Conservation (phyloP, 2,329 filamentous ascomycete species). For the Fusarium proliferatum region DNA sequence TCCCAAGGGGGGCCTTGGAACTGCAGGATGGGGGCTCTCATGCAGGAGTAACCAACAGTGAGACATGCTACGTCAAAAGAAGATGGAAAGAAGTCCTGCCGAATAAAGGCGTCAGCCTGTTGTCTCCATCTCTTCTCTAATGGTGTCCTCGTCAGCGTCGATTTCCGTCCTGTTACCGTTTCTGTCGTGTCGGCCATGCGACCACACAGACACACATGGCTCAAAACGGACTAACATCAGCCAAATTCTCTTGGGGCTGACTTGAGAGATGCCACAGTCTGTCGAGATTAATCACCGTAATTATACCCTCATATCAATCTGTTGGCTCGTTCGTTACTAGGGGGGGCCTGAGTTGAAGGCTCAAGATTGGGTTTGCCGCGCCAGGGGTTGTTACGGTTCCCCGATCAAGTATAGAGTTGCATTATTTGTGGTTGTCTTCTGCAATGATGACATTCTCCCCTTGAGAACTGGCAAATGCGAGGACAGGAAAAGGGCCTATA, state of each 20-base stretch:
- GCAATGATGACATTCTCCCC: slow-evolving; percentile 10
- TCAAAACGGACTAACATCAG: slow-evolving; percentile 16
- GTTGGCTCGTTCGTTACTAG: not conserved
- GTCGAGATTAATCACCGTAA: slow-evolving; percentile 3
- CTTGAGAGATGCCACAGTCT: slow-evolving; percentile 3
- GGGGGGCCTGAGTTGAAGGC: not conserved
- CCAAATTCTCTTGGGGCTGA: not conserved
- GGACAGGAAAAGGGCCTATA: not conserved
- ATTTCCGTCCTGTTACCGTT: slow-evolving; percentile 32
- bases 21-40: not conserved
- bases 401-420: slow-evolving; percentile 10
- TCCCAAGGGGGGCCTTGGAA: not conserved
- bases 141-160: slow-evolving; percentile 33
- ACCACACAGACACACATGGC: slow-evolving; percentile 34
- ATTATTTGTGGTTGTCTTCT: not conserved
- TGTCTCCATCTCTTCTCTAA: not conserved
- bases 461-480: not conserved
- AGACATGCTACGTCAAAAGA: slow-evolving; percentile 36
- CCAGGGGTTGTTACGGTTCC: slow-evolving; percentile 2
- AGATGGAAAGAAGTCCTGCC: slow-evolving; percentile 14
- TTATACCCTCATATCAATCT: not conserved
- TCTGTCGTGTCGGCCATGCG: slow-evolving; percentile 17
- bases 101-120: slow-evolving; percentile 7
- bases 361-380: slow-evolving; percentile 19
- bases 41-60: slow-evolving; percentile 21